Percentiles rank a stretch among this genome's conserved stretches.
Conservation (phyloP, 208 protist species). For the Leishmania martiniquensis region DNA sequence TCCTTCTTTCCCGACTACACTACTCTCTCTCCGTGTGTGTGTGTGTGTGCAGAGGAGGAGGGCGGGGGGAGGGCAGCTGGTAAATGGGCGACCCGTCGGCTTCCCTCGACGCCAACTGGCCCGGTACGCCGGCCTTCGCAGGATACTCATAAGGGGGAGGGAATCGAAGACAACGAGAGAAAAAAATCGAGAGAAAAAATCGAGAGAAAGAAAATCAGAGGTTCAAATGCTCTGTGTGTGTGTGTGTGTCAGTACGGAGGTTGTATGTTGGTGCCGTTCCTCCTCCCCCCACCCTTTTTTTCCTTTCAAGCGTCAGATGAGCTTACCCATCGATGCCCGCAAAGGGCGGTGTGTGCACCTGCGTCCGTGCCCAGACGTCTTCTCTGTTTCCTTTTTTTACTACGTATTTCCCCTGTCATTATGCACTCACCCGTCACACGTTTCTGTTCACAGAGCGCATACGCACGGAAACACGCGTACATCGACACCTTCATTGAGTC, state of each 20-base stretch:
- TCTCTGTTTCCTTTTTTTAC: background rate
- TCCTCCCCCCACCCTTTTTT: no score
- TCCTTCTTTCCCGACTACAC: no score
- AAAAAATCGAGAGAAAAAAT: no score
- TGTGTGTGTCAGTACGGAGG: background rate
- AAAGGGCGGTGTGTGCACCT: background rate
- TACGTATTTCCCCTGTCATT: background rate
- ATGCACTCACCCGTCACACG: no score
- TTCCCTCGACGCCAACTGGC: background rate
- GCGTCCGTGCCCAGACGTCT: background rate
- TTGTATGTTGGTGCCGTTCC: background rate
- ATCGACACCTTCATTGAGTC: background rate
- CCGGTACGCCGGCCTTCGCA: background rate
- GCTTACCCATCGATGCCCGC: background rate
- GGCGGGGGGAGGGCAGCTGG: background rate
- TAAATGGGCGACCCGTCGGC: background rate
- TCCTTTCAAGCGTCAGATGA: background rate
- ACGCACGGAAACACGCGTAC: background rate
- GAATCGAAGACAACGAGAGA: no score
- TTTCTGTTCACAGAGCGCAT: background rate
- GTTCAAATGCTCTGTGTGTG: background rate
- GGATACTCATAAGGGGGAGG: background rate
- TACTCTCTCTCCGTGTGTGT: background rate
- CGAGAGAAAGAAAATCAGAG: background rate
- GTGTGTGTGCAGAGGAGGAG: background rate